Conservation (phyloP, 352 stramenopile genomes). For the Phytophthora pluvialis region DNA sequence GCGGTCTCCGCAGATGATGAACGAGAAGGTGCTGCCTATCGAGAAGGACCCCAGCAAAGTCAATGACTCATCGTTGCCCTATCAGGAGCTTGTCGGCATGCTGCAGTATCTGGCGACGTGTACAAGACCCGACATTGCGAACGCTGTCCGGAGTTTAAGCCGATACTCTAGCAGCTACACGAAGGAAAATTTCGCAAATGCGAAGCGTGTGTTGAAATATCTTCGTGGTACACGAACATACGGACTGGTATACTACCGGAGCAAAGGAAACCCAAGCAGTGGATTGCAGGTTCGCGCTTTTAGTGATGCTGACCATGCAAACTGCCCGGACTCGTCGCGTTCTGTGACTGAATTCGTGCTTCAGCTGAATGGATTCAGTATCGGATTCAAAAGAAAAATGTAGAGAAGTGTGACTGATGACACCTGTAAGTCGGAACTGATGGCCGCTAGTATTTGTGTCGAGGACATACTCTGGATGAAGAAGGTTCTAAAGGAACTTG, state of each 20-base stretch:
- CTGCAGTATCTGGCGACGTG: no score
- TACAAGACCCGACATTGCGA: no score
- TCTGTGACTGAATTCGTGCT: slow-evolving; percentile 7
- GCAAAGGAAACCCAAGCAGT: not conserved
- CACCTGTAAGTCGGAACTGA: slow-evolving; percentile 13
- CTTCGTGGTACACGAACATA: not conserved
- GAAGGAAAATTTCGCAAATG: slow-evolving; percentile 4
- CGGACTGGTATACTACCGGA: slow-evolving; percentile 1
- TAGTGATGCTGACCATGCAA: slow-evolving; percentile 10
- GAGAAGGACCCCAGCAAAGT: no score
- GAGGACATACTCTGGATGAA: slow-evolving; percentile 6
- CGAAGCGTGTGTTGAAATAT: not conserved
- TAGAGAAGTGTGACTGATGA: slow-evolving; percentile 3
- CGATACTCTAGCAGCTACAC: not conserved
- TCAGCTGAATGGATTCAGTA: slow-evolving; percentile 1
- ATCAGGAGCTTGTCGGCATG: no score
- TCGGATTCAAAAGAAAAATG: slow-evolving; percentile 18
- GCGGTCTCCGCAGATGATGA: no score
- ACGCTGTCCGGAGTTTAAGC: no score
- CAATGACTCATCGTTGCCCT: no score
- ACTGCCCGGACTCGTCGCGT: not conserved
- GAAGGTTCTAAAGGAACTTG: slow-evolving; percentile 1
- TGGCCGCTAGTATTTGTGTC: slow-evolving; percentile 3
- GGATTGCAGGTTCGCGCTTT: not conserved
- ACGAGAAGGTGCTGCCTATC: no score